A percentile compares a stretch with the other conserved stretches of the same genome.
These are phyloP conservation scores for Chlamydomonas incerta DNA, from an alignment of 139 green algal genomes.

Conservation along the genomic window DNA sequence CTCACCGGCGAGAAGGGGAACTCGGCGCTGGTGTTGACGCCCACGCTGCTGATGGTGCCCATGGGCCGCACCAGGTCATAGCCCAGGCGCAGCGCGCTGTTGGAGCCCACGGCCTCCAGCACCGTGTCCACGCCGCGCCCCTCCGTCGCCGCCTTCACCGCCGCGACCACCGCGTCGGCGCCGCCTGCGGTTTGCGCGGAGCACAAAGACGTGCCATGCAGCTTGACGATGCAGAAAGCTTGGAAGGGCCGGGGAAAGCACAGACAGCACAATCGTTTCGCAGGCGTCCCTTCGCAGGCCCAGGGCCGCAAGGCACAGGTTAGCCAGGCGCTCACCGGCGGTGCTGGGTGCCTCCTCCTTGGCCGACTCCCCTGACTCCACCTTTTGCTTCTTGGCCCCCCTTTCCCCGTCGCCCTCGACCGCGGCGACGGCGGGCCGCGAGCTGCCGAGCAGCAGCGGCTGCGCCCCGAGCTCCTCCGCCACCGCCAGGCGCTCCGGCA, in stretches of 20 bases:
- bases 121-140: slow-evolving; percentile 68
- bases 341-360: not conserved
- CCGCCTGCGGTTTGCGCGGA: no score
- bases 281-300: no score
- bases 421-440: not conserved
- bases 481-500: slow-evolving; percentile 69
- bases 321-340: not conserved
- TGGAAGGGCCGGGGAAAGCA: no score
- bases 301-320: no score
- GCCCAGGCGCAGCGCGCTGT: slow-evolving; percentile 54
- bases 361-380: no score
- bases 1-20: slow-evolving; percentile 63
- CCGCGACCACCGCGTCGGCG: not conserved
- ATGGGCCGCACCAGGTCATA: slow-evolving; percentile 72
- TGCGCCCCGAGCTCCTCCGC: slow-evolving; percentile 59
- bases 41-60: slow-evolving; percentile 56
- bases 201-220: no score
- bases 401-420: not conserved
- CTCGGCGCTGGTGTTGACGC: slow-evolving; percentile 56
- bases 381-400: no score
- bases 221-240: no score
- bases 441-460: slow-evolving; percentile 33
- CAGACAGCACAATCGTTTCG: no score
- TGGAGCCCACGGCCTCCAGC: slow-evolving; percentile 67
- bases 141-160: slow-evolving; percentile 51